Percentiles rank a stretch among this genome's conserved stretches.
These are phyloP conservation scores for Picea glauca DNA, from an alignment of 75 land plant species.

Conservation along the genomic window DNA sequence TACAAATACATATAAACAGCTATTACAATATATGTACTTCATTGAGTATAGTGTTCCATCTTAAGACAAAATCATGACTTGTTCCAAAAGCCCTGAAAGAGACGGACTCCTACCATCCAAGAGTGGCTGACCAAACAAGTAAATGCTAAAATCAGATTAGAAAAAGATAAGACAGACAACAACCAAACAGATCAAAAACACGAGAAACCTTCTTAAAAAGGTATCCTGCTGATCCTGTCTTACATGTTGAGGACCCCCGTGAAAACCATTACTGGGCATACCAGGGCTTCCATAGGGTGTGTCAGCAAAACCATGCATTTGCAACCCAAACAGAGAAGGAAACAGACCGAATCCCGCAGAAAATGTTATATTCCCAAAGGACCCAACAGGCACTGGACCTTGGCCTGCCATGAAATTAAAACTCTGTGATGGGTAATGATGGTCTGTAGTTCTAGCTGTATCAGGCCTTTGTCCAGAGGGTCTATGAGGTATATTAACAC, in stretches of 20 bases:
- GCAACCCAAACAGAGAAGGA: conserved; percentile 45
- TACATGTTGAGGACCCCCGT: neutral
- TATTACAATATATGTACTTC: too few species aligned
- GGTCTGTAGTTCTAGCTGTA: neutral
- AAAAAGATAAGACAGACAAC: conserved; percentile 8
- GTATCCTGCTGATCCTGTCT: conserved; percentile 12
- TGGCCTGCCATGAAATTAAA: conserved; percentile 32
- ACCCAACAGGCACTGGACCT: conserved; percentile 22
- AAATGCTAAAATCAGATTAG: neutral
- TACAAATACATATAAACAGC: too few species aligned
- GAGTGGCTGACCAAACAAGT: too few species aligned
- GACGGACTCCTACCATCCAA: too few species aligned
- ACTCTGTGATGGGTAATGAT: conserved; percentile 1
- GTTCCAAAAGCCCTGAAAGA: too few species aligned
- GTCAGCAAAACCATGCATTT: conserved; percentile 39
- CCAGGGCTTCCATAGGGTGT: conserved; percentile 8
- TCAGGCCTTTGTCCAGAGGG: conserved; percentile 19
- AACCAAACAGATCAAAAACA: conserved; percentile 1
- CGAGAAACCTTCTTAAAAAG: conserved; percentile 6
- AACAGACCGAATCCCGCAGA: conserved; percentile 44
- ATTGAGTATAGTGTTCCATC: too few species aligned
- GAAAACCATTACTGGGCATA: conserved; percentile 5
- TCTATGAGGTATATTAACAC: conserved; percentile 10
- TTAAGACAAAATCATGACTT: too few species aligned
- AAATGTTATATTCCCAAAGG: conserved; percentile 37